Evolutionary conservation across 2,329 filamentous ascomycete genomes (phyloP), one percentile per base, ranked within the genome.

Genomic region (Nigrospora oryzae): DNA sequence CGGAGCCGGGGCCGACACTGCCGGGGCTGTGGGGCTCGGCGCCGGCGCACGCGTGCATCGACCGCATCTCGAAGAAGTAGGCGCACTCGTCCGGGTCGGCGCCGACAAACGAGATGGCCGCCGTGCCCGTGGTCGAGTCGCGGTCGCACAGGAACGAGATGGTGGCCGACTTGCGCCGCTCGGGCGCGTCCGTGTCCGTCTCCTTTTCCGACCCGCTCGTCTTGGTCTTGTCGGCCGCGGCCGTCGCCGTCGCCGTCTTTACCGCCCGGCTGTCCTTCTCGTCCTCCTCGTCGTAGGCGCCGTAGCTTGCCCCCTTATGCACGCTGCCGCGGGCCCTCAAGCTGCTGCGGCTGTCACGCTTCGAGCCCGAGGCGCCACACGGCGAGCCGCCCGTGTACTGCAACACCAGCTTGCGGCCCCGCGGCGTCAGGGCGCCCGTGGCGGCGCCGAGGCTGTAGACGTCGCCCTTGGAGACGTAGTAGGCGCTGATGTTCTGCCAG

Each of bases 1-100:
- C 64, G 70, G 89, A 67, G 62, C 86, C 58, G 64, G 93, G 68
- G 59, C 86, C 65, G 72, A 84, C 68, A 65, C 83, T 70, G 71
- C 90, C 66, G 67, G 87, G 73, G 61, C 86, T 87, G 62, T 85
- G 81, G 46, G 83, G 81, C 59, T 83, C 78, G 38, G 76, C 74
- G 44, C 72, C 72, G 12, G 76, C 72, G 56, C 93, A 98, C 11
- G 90, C 91, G 53, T 89, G 85, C 38, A 79, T 75, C 19, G 88
- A 93, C 52, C 91, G 85, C 41, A 90, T 84, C 63, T 97, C 90
- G 69, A 98, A 98, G 66, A 95, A 86, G 67, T 97, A 98, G 30
- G 88, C 81, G 73, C 93, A 98, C 48, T 94, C 84, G 60, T 97
- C 90, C 36, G 87, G 84, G 49, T 90, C 84, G 37, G 71, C 70